These are phyloP conservation scores for Saturnispora diversa DNA, from an alignment of 805 yeast species.

Conservation along the genomic window DNA sequence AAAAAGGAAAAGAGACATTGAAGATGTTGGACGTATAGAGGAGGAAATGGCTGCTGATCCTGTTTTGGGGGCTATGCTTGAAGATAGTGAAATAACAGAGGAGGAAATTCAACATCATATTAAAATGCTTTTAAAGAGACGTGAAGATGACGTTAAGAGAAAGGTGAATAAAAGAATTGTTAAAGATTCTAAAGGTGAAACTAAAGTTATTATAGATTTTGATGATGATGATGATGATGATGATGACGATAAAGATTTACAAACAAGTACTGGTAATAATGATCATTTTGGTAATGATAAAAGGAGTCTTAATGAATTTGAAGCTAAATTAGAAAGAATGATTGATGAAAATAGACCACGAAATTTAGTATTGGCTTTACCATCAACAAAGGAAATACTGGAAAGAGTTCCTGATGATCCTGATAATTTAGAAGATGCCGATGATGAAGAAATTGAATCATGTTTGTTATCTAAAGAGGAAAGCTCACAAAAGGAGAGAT, in stretches of 20 bases:
- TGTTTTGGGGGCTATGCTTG: conserved; percentile 35
- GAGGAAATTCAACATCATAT: conserved; percentile 34
- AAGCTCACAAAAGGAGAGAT: conserved; percentile 60
- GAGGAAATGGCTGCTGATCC: conserved; percentile 36
- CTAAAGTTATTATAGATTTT: conserved; percentile 12
- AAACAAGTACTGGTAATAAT: too few species aligned
- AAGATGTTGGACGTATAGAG: conserved; percentile 32
- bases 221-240: conserved; percentile 19
- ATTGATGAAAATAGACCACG: conserved; percentile 43
- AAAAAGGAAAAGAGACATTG: conserved; percentile 22
- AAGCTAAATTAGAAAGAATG: conserved; percentile 26
- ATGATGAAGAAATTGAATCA: conserved; percentile 68
- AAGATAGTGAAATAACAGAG: conserved; percentile 39
- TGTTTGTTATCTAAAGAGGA: conserved; percentile 63
- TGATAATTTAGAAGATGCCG: conserved; percentile 50
- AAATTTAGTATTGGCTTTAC: conserved; percentile 45
- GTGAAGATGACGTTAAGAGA: conserved; percentile 20
- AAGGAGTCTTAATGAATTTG: conserved; percentile 18
- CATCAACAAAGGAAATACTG: conserved; percentile 50
- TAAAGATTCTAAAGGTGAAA: conserved; percentile 9
- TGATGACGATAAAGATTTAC: conserved; percentile 11
- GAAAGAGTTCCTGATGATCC: conserved; percentile 50
- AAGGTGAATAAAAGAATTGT: conserved; percentile 10
- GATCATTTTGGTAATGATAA: conserved; percentile 1
- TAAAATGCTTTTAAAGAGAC: conserved; percentile 25